Base-by-base conservation (phyloP, 176 grass and related monocot species). In the sorghum (Sorghum bicolor) region DNA sequence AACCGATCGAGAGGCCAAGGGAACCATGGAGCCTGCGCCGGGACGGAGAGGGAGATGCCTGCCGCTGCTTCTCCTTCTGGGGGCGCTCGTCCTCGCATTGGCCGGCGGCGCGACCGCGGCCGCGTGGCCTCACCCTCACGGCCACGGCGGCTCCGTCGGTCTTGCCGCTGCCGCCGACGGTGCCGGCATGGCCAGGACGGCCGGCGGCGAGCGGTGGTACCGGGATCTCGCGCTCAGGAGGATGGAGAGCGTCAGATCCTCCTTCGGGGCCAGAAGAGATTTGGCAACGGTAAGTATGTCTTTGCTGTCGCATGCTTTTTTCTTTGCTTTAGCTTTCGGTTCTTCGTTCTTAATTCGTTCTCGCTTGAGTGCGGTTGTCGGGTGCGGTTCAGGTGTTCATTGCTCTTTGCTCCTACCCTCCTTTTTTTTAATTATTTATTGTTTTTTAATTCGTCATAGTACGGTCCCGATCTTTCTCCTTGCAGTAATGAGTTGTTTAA, bases 181-280 rank as follows among this genome's bases (percentile, higher is more conserved):
- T 1, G 31, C 31, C 2, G 61, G 20, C 22, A 6, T 2, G 13
- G 32, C 3, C 50, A 57, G 2, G 53, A 3, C 55, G 55, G 55
- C 25, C 4, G 80, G 2, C 47, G 82, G 76, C 31, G 87, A 85
- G 82, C 77, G 87, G 37, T 82, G 62, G 77, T 89, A 85, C 77
- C 41, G 50, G 82, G 87, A 89, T 70, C 82, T 89, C 82, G 87
- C 87, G 63, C 31, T 13, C 63, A 44, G 39, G 5, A 50, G 82
- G 87, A 62, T 81, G 77, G 82, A 75, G 38, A 89, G 87, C 82
- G 77, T 89, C 61, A 89, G 82, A 81, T 84, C 82, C 10, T 84
- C 87, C n/a, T 89, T 89, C 82, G 82, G 70, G 14, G 48, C 50
- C 4, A 83, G 86, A 43, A 83, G 80, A 28, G 66, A 77, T 39